These are phyloP conservation scores for Coemansia umbellata DNA, from an alignment of 192 early-diverging fungal species.

Conservation along the genomic window DNA sequence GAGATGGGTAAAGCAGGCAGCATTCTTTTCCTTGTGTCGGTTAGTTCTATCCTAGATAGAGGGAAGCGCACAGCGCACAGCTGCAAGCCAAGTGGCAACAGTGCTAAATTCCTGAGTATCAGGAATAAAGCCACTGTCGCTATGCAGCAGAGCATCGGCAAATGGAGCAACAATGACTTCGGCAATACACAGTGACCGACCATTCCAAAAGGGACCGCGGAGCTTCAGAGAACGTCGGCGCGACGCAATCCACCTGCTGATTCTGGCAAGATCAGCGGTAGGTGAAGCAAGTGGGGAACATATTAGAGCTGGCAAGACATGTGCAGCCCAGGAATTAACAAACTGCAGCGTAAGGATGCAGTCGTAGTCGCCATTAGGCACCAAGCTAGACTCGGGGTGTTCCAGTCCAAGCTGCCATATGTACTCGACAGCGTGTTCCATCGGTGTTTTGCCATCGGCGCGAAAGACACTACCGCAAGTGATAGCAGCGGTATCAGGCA, in stretches of 20 bases:
- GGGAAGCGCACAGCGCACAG: slow-evolving; percentile 5
- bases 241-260: slow-evolving; percentile 12
- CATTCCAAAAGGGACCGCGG: slow-evolving; percentile 27
- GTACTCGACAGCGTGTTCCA: slow-evolving; percentile 7
- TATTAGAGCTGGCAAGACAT: slow-evolving; percentile 7
- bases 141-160: slow-evolving; percentile 13
- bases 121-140: slow-evolving; percentile 1
- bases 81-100: slow-evolving; percentile 20
- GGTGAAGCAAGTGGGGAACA: not conserved
- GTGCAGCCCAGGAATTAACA: slow-evolving; percentile 6
- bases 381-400: slow-evolving; percentile 16
- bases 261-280: slow-evolving; percentile 6
- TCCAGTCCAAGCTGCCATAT: slow-evolving; percentile 16
- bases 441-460: not conserved
- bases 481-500: no score
- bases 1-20: no score
- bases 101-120: slow-evolving; percentile 8
- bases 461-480: not conserved
- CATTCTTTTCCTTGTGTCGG: no score
- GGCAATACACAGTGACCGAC: slow-evolving; percentile 5
- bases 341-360: slow-evolving; percentile 11
- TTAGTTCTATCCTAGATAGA: no score
- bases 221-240: slow-evolving; percentile 4
- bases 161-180: slow-evolving; percentile 23
- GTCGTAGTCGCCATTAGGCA: slow-evolving; percentile 13